Evolutionary conservation across 495 filamentous ascomycete species (phyloP), one percentile per base, ranked within the genome.

Genomic region (Cenococcum geophilum): DNA sequence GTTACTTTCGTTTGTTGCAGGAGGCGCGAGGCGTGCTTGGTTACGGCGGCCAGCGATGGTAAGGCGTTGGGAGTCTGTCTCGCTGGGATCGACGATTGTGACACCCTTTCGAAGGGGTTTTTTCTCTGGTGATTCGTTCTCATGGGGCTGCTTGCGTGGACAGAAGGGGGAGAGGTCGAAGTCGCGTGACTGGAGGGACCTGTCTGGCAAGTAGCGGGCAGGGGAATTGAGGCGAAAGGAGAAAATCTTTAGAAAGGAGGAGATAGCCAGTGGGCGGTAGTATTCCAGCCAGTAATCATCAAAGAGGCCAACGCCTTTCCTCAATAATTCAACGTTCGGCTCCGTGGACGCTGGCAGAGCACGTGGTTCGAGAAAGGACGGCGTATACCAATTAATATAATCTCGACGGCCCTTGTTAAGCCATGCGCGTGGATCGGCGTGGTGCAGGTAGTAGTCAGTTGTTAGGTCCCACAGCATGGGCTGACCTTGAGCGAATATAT

Each of bases 241-340:
- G 69, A 95, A 96, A 64, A 96, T 85, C 73, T 96, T 97, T 9
- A 80, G 77, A 61, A 97, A 88, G 0, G 89, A 90, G 0, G 92
- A 93, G 5, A 97, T 72, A 0, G 87, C 86, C 14, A 87, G 79
- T 0, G 93, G 95, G 9, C 91, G 85, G 72, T 98, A 98, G 70
- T 96, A 97, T 66, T 97, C 93, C n/a, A 92, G 78, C 95, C 95
- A 98, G 73, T 95, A 97, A 68, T 97, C 92, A 66, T 98, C 93
- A 62, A 89, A 90, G 51, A 81, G 84, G 4, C 80, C 79, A 16
- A 92, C 74, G 3, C 83, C 78, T 37, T 85, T 85, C 36, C 75
- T 75, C 3, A 74, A 73, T 34, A 75, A 68, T 21, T 76, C 48
- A 23, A 20, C 51, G 21, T 23, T 35, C 11, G 57, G 48, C 20